Percentiles rank a stretch among this genome's conserved stretches.
phyloP scores from a whole-genome alignment of 352 stramenopile genomes.

The Phytopythium cucurbitacearum region DNA sequence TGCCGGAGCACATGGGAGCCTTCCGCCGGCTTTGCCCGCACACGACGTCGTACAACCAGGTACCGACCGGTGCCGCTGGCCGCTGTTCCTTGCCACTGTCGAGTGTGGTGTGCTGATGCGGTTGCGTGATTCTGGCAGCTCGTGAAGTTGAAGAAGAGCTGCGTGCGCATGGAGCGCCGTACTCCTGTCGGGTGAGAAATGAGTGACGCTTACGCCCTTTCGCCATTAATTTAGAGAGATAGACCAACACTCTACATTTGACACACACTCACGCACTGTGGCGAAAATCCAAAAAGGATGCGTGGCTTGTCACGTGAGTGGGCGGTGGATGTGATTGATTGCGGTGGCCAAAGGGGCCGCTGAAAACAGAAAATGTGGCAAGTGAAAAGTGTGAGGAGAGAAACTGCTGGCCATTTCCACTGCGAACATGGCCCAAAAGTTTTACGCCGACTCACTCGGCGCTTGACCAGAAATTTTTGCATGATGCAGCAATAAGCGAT shows the following conservation, averaged over 20 bases:
- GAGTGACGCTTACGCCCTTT: not conserved
- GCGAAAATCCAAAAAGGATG: too few relatives aligned
- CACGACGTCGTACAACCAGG: slow-evolving; percentile 69
- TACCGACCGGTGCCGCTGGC: slow-evolving; percentile 1
- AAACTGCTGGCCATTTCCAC: not conserved
- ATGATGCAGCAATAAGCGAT: too few relatives aligned
- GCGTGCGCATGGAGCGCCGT: slow-evolving; percentile 14
- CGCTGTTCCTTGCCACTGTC: not conserved
- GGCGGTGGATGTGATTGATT: too few relatives aligned
- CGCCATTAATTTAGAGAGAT: not conserved
- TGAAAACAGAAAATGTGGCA: too few relatives aligned
- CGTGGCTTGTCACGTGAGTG: too few relatives aligned
- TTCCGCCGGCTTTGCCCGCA: slow-evolving; percentile 61
- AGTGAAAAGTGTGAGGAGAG: too few relatives aligned
- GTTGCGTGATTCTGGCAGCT: slow-evolving; percentile 17
- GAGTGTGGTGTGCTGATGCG: not conserved
- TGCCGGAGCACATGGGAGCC: slow-evolving; percentile 51
- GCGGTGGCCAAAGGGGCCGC: too few relatives aligned
- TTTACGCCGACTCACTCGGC: too few relatives aligned
- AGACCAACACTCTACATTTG: too few relatives aligned
- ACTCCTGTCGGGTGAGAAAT: not conserved
- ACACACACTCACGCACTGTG: too few relatives aligned
- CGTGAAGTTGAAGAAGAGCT: slow-evolving; percentile 62
- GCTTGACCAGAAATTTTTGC: too few relatives aligned
- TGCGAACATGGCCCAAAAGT: not conserved